These are phyloP conservation scores for Scedosporium minutisporum DNA, from an alignment of 2,329 filamentous ascomycete genomes.

Conservation along the genomic window DNA sequence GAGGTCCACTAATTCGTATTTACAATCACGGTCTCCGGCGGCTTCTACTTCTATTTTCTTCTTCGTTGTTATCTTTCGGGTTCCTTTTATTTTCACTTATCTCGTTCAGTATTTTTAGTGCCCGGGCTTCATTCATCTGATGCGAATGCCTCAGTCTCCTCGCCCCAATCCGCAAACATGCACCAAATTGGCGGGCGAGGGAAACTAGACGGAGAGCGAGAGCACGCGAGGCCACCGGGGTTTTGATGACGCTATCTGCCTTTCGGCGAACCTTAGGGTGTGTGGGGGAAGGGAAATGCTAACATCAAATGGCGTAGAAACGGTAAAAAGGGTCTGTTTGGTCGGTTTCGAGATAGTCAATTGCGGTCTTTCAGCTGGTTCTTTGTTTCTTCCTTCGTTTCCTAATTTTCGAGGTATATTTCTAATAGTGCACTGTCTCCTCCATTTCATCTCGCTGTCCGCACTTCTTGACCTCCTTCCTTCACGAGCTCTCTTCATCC, in stretches of 20 bases:
- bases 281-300: not conserved
- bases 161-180: not conserved
- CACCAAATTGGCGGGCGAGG: not conserved
- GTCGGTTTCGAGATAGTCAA: not conserved
- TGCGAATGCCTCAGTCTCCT: not conserved
- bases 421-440: constrained; percentile 2
- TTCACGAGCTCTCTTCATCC: not conserved
- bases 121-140: not conserved
- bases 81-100: not conserved
- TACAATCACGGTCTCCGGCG: not conserved
- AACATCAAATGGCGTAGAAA: constrained; percentile 4
- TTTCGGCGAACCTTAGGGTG: not conserved
- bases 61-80: not conserved
- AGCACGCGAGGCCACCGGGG: not conserved
- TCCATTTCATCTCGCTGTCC: not conserved
- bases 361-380: constrained; percentile 3
- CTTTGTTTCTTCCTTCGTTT: not conserved
- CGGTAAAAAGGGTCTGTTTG: not conserved
- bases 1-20: not conserved
- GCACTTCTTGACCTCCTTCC: not conserved
- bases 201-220: not conserved
- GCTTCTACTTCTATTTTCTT: not conserved
- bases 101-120: not conserved
- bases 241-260: constrained; percentile 1
- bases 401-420: not conserved